Conservation (phyloP, 441 rosid species). For the Adansonia grandidieri region DNA sequence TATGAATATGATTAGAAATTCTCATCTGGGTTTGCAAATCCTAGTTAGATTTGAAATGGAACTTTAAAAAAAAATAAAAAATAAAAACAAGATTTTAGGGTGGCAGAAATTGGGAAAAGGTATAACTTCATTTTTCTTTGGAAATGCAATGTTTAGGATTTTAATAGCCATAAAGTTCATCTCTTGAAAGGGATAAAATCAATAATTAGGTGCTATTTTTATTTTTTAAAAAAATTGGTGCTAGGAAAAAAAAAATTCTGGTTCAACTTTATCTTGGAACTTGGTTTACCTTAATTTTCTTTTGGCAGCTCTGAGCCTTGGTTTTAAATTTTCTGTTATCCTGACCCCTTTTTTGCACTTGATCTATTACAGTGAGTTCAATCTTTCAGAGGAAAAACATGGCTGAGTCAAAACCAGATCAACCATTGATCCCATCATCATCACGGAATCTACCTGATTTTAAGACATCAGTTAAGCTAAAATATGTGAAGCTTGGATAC, state of each 20-base stretch:
- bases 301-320: background rate
- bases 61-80: background rate
- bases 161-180: background rate
- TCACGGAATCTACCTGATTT: conserved; percentile 56
- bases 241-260: background rate
- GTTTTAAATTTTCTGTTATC: background rate
- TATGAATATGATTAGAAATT: background rate
- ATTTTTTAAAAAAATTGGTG: background rate
- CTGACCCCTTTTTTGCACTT: background rate
- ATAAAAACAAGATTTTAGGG: background rate
- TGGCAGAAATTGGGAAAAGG: background rate
- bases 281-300: background rate
- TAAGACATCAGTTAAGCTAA: conserved; percentile 56
- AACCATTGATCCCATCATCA: conserved; percentile 35
- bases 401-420: conserved; percentile 37
- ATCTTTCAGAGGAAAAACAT: conserved; percentile 17
- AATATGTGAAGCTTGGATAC: conserved; percentile 64
- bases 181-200: background rate
- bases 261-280: background rate
- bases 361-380: conserved; percentile 5
- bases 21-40: conserved; percentile 5
- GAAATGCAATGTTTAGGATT: background rate
- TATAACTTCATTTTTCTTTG: background rate
- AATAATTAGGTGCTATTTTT: background rate
- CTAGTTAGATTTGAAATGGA: conserved; percentile 6